A percentile compares a stretch with the other conserved stretches of the same genome.
Evolutionary conservation across 2,329 filamentous ascomycete species (phyloP).

Genomic region (Pseudocercospora pini-densiflorae): DNA sequence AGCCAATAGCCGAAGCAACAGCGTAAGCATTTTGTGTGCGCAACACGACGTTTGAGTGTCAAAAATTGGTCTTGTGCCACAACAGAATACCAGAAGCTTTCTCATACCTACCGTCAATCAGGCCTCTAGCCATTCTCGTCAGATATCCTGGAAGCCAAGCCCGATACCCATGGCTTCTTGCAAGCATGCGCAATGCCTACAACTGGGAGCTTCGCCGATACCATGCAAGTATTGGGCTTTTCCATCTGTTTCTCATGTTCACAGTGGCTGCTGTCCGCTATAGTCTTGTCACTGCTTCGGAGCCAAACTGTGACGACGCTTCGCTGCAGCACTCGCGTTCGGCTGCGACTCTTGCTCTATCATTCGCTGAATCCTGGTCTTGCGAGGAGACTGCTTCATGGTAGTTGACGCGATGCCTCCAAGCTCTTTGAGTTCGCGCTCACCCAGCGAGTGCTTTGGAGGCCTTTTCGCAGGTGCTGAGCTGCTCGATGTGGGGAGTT

Average conservation of each 20-base stretch:
- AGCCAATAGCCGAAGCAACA: not conserved
- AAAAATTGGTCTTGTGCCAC: not conserved
- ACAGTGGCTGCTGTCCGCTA: not conserved
- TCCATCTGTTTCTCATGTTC: not conserved
- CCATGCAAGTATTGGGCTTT: not conserved
- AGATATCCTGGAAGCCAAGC: not conserved
- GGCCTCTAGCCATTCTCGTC: not conserved
- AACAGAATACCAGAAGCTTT: not conserved
- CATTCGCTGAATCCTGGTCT: conserved; percentile 23
- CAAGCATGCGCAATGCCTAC: not conserved
- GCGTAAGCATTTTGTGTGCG: not conserved
- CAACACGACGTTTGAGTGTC: not conserved
- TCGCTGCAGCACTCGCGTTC: conserved; percentile 20
- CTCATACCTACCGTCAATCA: not conserved
- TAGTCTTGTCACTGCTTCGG: not conserved
- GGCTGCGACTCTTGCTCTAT: conserved; percentile 15
- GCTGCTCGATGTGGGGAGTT: not conserved
- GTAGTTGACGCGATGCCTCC: conserved; percentile 20
- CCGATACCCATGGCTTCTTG: not conserved
- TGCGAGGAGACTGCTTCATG: conserved; percentile 35
- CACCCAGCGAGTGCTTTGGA: not conserved
- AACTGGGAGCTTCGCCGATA: not conserved
- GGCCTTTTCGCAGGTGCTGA: not conserved
- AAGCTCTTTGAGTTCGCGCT: conserved; percentile 4
- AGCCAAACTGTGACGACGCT: conserved; percentile 21